Evolutionary conservation across 805 yeast genomes (phyloP).

Genomic region (Kuraishia molischiana): DNA sequence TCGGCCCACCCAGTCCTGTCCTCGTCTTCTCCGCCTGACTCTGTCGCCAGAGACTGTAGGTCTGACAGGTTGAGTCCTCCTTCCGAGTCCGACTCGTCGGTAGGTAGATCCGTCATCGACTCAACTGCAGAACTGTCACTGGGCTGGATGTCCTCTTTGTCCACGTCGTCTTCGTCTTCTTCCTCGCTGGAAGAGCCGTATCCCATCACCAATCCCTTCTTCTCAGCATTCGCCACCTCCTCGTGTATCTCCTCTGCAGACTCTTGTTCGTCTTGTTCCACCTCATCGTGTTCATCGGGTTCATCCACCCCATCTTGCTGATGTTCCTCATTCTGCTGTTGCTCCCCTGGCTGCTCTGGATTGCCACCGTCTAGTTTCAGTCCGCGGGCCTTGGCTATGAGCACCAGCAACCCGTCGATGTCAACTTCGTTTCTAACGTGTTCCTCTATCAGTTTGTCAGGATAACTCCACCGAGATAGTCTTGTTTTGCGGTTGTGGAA

Average conservation of each 20-base stretch:
- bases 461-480: conserved; percentile 15
- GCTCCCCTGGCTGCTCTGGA: conserved; percentile 5
- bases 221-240: background rate
- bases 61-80: conserved; percentile 1
- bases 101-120: background rate
- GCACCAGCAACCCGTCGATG: conserved; percentile 4
- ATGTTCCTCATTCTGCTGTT: background rate
- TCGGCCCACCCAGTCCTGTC: background rate
- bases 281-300: conserved; percentile 1
- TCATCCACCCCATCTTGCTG: too few relatives aligned
- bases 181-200: conserved; percentile 3
- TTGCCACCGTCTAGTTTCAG: conserved; percentile 5
- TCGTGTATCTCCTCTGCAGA: background rate
- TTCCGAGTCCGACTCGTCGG: background rate
- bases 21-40: background rate
- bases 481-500: conserved; percentile 7
- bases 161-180: conserved; percentile 11
- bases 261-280: background rate
- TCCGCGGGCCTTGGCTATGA: conserved; percentile 7
- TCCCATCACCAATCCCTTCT: background rate
- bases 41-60: background rate
- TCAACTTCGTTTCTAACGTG: conserved; percentile 2
- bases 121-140: background rate
- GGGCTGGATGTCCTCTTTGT: background rate
- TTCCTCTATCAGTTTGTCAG: background rate